Base-by-base conservation (phyloP, 768 basidiomycete species). In the Rhodosporidiobolus sp. region DNA sequence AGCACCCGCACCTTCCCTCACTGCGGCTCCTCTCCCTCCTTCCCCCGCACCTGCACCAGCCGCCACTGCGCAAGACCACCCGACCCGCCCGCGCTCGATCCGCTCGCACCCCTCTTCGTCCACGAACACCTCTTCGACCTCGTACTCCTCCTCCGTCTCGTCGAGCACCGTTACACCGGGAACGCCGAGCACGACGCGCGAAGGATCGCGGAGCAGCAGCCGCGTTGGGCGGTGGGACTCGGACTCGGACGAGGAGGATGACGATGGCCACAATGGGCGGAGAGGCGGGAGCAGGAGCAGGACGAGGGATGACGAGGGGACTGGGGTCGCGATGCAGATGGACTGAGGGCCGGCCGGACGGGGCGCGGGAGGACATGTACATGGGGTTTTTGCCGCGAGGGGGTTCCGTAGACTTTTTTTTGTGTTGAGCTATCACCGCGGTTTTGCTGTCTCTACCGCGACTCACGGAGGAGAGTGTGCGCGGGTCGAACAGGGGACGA, bases 181-280 rank as follows among this genome's bases (percentile, higher is more conserved):
- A 22, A 71, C 70, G 64, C 70, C 70, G 52, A 61, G 59, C 16
- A 70, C 66, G 58, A 59, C 66, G 55, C 56, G 65, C 32, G 1
- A 0, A 34, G 49, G 43, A 58, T 48, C 38, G 19, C 14, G n/a
- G 35, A 49, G 48, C 11, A 48, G 45, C 19, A 7, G 4, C 6
- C 2, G 56, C 30, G 43, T 17, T 34, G 46, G 65, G 9, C 19
- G 16, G 56, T 49, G 45, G n/a, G 65, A 66, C 35, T 30, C n/a
- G 12, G 65, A 56, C 38, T 43, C 38, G 56, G 46, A 49, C 10
- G 55, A 28, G 10, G 48, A 57, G 5, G 59, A 52, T 16, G 62
- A 20, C 34, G 50, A n/a, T 9, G 32, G 26, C 49, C 28, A 22
- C 53, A 32, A n/a, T n/a, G 30, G 45, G 48, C n/a, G 48, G 46